Evolutionary conservation across 108 stramenopile species (phyloP).

Genomic region (Seminavis robusta): DNA sequence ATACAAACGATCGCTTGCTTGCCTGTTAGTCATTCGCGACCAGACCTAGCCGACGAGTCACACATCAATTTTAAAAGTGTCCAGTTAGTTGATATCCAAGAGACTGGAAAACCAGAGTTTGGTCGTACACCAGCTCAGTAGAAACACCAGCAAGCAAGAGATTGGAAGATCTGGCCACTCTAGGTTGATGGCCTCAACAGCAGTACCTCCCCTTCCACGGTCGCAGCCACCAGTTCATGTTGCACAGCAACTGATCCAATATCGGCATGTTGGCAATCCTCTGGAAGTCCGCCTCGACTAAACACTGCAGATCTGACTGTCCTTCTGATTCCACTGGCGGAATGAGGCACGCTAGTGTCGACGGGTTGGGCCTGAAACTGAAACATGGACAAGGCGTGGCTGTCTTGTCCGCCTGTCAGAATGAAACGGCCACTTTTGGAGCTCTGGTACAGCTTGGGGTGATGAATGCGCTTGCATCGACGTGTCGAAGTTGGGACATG

Average conservation of each 20-base stretch:
- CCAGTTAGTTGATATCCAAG: too few species aligned
- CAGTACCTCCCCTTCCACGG: constrained; percentile 60
- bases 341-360: not conserved
- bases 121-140: too few species aligned
- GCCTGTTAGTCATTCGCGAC: too few species aligned
- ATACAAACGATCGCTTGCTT: too few species aligned
- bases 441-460: constrained; percentile 44
- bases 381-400: constrained; percentile 54
- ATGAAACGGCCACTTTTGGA: constrained; percentile 21
- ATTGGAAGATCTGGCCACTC: not conserved
- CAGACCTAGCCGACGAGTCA: too few species aligned
- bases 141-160: too few species aligned
- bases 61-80: too few species aligned
- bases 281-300: constrained; percentile 54
- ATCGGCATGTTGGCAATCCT: constrained; percentile 54
- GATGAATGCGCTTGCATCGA: constrained; percentile 58
- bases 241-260: constrained; percentile 49
- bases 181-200: constrained; percentile 30
- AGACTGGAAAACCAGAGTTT: too few species aligned
- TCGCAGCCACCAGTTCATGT: constrained; percentile 36
- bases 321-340: not conserved
- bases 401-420: constrained; percentile 57
- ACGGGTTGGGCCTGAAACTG: constrained; percentile 4
- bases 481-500: constrained; percentile 28
- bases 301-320: constrained; percentile 11